phyloP scores from a whole-genome alignment of 768 basidiomycete species.

The Phlegmacium glaucopus region DNA sequence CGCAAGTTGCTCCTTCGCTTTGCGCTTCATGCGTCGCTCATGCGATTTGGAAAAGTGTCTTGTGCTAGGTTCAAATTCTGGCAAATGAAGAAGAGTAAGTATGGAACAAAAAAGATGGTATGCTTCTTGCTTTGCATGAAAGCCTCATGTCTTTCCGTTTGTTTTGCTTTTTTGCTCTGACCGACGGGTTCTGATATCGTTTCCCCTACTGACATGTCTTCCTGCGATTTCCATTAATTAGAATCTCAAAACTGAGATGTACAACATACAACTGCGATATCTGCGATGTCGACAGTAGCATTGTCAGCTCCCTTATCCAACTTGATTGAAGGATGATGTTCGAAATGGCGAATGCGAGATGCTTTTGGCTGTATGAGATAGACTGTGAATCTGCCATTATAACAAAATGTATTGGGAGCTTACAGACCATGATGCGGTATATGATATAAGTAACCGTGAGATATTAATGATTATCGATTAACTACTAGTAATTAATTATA shows the following conservation, averaged over 20 bases:
- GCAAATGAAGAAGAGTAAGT: background rate
- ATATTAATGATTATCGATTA: too few relatives aligned
- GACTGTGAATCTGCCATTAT: background rate
- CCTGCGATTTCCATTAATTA: background rate
- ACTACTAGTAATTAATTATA: too few relatives aligned
- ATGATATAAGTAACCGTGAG: too few relatives aligned
- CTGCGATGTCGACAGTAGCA: constrained; percentile 4
- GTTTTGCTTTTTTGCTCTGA: constrained; percentile 64
- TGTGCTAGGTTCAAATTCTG: constrained; percentile 42
- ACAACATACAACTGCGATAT: background rate
- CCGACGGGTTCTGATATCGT: constrained; percentile 1
- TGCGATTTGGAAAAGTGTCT: constrained; percentile 73
- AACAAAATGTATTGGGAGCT: too few relatives aligned
- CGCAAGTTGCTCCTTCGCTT: constrained; percentile 57
- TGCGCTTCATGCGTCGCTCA: constrained; percentile 65
- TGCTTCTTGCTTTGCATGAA: constrained; percentile 57
- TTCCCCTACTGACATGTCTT: background rate
- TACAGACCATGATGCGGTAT: too few relatives aligned
- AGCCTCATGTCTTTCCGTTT: constrained; percentile 59
- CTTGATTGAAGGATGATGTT: constrained; percentile 21
- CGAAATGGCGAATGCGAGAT: constrained; percentile 11
- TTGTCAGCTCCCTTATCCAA: background rate
- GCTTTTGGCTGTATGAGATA: constrained; percentile 19
- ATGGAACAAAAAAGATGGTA: too few relatives aligned
- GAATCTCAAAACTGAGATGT: too few relatives aligned